A percentile compares a stretch with the other conserved stretches of the same genome.
Evolutionary conservation across 108 stramenopile genomes (phyloP).

Genomic region (Skeletonema potamos): DNA sequence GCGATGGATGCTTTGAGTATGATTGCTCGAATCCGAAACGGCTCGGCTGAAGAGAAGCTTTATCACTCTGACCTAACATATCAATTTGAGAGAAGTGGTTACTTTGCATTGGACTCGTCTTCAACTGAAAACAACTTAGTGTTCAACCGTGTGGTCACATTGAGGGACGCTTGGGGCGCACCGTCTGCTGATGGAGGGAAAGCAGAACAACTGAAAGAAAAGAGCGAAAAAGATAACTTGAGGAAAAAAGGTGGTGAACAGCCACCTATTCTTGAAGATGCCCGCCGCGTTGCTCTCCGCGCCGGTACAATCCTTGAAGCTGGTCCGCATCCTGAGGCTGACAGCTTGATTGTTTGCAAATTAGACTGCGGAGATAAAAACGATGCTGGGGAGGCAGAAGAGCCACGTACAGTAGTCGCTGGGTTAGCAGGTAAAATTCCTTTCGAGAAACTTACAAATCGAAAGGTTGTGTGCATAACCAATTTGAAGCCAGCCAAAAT

Average conservation of each 20-base stretch:
- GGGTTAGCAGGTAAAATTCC: slow-evolving; percentile 77
- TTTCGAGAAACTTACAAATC: slow-evolving; percentile 59
- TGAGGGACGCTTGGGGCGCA: slow-evolving; percentile 83
- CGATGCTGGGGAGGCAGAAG: slow-evolving; percentile 47
- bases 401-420: slow-evolving; percentile 80
- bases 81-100: slow-evolving; percentile 90
- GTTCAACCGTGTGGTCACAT: slow-evolving; percentile 88
- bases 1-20: slow-evolving; percentile 49
- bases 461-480: slow-evolving; percentile 71
- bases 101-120: slow-evolving; percentile 79
- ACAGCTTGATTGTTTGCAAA: slow-evolving; percentile 75
- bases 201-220: slow-evolving; percentile 17
- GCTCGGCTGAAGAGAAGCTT: slow-evolving; percentile 13
- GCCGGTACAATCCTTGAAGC: slow-evolving; percentile 77
- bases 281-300: slow-evolving; percentile 66
- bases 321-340: slow-evolving; percentile 85
- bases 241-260: slow-evolving; percentile 12
- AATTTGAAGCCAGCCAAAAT: slow-evolving; percentile 90
- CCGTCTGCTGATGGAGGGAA: slow-evolving; percentile 10
- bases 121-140: slow-evolving; percentile 63
- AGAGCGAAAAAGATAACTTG: slow-evolving; percentile 20
- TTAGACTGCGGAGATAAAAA: slow-evolving; percentile 80
- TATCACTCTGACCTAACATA: slow-evolving; percentile 69
- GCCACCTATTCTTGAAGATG: slow-evolving; percentile 60
- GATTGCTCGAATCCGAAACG: slow-evolving; percentile 34